Conservation (phyloP, 352 stramenopile genomes). For the Phytophthora sansomeana region DNA sequence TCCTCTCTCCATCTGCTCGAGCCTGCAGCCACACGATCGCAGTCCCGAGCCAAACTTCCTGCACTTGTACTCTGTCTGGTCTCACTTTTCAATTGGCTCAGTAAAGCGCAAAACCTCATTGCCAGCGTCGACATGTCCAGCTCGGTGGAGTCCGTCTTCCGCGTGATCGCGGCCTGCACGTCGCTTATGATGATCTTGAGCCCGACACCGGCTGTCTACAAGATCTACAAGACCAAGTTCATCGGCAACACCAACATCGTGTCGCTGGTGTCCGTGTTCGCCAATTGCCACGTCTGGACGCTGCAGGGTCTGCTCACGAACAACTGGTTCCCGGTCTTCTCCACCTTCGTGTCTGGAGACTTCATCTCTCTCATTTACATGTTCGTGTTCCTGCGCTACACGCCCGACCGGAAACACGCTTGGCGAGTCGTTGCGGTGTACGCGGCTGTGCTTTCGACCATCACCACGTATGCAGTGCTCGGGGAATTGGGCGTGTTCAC, state of each 20-base stretch:
- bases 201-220: conserved; percentile 46
- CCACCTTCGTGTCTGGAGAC: conserved; percentile 40
- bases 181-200: conserved; percentile 56
- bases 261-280: conserved; percentile 51
- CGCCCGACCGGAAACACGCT: conserved; percentile 26
- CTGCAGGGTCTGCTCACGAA: conserved; percentile 52
- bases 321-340: conserved; percentile 51
- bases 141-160: conserved; percentile 42
- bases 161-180: conserved; percentile 43
- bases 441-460: conserved; percentile 31
- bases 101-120: neutral
- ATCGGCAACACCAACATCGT: conserved; percentile 52
- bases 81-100: conserved; percentile 27
- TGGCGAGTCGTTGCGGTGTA: conserved; percentile 33
- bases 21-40: neutral
- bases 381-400: conserved; percentile 39
- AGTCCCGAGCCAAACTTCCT: neutral
- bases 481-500: conserved; percentile 34
- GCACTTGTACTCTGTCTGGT: conserved; percentile 3
- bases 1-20: conserved; percentile 25
- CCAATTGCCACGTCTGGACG: conserved; percentile 56
- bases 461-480: conserved; percentile 53
- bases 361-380: conserved; percentile 44
- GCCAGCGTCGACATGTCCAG: conserved; percentile 25
- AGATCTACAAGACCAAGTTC: conserved; percentile 52